Evolutionary conservation across 2,329 filamentous ascomycete species (phyloP).

Genomic region (Cryphonectria japonica): DNA sequence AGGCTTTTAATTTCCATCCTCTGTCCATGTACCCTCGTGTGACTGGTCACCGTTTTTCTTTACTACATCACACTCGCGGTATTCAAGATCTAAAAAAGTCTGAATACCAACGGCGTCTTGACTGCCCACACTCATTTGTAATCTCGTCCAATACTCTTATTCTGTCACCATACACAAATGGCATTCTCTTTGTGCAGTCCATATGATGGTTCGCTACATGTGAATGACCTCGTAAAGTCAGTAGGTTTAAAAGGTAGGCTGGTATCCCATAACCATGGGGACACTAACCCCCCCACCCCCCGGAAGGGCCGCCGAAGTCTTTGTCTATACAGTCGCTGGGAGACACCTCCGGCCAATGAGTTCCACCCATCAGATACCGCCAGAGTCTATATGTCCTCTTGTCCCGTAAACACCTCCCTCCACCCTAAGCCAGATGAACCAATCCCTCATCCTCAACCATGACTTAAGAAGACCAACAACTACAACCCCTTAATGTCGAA

Average conservation of each 20-base stretch:
- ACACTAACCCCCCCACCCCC: background rate
- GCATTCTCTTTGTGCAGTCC: constrained; percentile 17
- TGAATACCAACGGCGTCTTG: constrained; percentile 23
- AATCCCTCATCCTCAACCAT: background rate
- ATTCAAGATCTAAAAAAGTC: constrained; percentile 18
- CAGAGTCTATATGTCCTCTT: background rate
- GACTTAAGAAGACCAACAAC: background rate
- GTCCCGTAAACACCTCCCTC: background rate
- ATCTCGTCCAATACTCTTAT: constrained; percentile 14
- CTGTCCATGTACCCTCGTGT: constrained; percentile 25
- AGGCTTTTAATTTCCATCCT: constrained; percentile 25
- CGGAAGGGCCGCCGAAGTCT: background rate
- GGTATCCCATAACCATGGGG: background rate
- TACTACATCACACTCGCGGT: constrained; percentile 19
- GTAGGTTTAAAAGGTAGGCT: background rate
- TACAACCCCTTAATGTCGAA: constrained; percentile 77
- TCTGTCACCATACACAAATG: constrained; percentile 6
- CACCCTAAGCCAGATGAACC: too few species aligned
- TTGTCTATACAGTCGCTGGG: background rate
- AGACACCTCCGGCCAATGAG: background rate
- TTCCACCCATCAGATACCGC: background rate
- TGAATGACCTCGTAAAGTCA: background rate
- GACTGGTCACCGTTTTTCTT: constrained; percentile 27
- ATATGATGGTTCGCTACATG: background rate
- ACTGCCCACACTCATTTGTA: constrained; percentile 19